Evolutionary conservation across 202 grass and related monocot species (phyloP), one percentile per base, ranked within the genome.

Genomic region (Panicum hallii): DNA sequence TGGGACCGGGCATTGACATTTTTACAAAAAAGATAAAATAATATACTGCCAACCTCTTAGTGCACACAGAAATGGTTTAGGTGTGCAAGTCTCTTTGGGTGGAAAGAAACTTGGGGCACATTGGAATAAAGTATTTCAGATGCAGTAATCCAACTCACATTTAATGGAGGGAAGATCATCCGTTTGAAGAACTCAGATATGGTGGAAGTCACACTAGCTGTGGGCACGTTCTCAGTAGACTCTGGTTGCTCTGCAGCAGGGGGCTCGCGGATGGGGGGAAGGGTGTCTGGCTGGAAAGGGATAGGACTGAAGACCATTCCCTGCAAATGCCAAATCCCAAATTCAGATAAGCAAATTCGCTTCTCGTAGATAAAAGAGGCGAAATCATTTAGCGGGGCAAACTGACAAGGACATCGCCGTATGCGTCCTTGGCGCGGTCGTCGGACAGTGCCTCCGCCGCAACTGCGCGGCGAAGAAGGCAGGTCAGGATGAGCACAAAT

Each of bases 301-400:
- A 99, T 86, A 2, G 96, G 85, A 79, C 89, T 88, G 87, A 99
- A 96, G n/a, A 96, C 86, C 82, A 89, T 89, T 32, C 96, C 96
- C 96, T 99, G 86, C 14, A 75, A 84, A 16, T 40, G 11, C 70
- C 56, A 74, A 52, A 48, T 2, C 17, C 60, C 42, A 64, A 9
- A n/a, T 14, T 9, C 28, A 82, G 53, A 8, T 20, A 44, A 71
- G 32, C 30, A 3, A 42, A 38, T 22, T 8, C 30, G 32, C 53
- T 60, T 47, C 23, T 47, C 23, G 45, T 4, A 6, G 41, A 57
- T 11, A 22, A 45, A 9, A 55, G 92, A 90, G 15, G 61, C 11
- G 63, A 52, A 63, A 44, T 52, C 63, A 58, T 63, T 32, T 15
- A 6, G 28, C 75, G 22, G 64, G 48, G 22, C 13, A 44, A 88